Evolutionary conservation across 2,329 filamentous ascomycete genomes (phyloP).

Genomic region (Aspergillus viridinutans): DNA sequence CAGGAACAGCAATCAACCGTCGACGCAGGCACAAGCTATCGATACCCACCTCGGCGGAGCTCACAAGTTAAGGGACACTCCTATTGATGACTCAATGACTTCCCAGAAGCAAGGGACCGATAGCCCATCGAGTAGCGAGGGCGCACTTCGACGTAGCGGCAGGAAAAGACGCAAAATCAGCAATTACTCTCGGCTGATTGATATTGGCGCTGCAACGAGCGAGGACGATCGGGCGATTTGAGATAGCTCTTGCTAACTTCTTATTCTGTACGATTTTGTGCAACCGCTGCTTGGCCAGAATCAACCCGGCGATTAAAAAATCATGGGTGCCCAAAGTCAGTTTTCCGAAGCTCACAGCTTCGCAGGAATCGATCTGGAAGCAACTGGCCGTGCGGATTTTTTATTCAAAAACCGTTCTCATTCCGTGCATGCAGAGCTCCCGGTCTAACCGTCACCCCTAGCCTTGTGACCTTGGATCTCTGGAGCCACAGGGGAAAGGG

Average conservation of each 20-base stretch:
- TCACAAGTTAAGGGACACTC: background rate
- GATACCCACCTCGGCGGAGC: background rate
- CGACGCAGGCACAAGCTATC: background rate
- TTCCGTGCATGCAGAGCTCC: too few relatives aligned
- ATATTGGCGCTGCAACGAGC: conserved; percentile 23
- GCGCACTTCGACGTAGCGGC: conserved; percentile 13
- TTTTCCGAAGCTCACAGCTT: background rate
- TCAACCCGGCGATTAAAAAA: background rate
- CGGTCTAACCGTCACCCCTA: too few relatives aligned
- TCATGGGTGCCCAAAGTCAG: background rate
- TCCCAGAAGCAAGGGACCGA: background rate
- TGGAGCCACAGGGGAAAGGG: too few relatives aligned
- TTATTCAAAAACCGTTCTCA: too few relatives aligned
- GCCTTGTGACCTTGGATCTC: too few relatives aligned
- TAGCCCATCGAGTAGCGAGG: conserved; percentile 1
- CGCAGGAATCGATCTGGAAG: too few relatives aligned
- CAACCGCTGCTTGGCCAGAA: background rate
- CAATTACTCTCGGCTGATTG: conserved; percentile 27
- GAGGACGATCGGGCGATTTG: conserved; percentile 10
- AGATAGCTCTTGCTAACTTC: background rate
- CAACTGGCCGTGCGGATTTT: too few relatives aligned
- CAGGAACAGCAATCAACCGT: conserved; percentile 2
- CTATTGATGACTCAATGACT: background rate
- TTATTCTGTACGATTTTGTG: background rate
- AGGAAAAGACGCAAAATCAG: conserved; percentile 29